phyloP scores from a whole-genome alignment of 2,329 filamentous ascomycete genomes.

The Rhinocladiella mackenziei region DNA sequence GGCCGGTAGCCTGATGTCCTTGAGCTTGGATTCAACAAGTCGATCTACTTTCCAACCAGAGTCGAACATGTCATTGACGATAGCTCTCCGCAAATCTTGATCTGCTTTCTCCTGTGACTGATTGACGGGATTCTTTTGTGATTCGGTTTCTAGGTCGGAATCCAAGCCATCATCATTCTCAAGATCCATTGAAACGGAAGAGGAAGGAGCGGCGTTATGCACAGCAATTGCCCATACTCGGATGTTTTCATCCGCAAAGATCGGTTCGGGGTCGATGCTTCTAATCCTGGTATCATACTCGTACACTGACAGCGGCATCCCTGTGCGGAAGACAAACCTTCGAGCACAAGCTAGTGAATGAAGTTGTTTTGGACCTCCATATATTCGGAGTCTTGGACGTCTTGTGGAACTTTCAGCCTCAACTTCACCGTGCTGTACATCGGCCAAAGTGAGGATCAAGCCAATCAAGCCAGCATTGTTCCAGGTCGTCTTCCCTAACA shows the following conservation, averaged over 20 bases:
- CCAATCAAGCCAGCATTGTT: slow-evolving; percentile 79
- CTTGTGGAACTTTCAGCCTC: slow-evolving; percentile 23
- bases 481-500: slow-evolving; percentile 77
- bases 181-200: slow-evolving; percentile 8
- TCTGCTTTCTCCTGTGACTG: slow-evolving; percentile 36
- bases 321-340: slow-evolving; percentile 79
- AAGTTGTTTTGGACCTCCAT: slow-evolving; percentile 75
- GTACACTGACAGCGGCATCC: slow-evolving; percentile 65
- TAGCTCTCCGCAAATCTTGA: slow-evolving; percentile 53
- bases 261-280: slow-evolving; percentile 48
- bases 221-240: slow-evolving; percentile 80
- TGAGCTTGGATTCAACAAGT: slow-evolving; percentile 62
- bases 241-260: slow-evolving; percentile 72
- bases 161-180: slow-evolving; percentile 45
- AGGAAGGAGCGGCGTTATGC: slow-evolving; percentile 20
- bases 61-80: slow-evolving; percentile 75
- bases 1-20: slow-evolving; percentile 63
- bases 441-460: slow-evolving; percentile 77
- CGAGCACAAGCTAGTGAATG: slow-evolving; percentile 79
- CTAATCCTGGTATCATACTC: slow-evolving; percentile 50
- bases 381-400: slow-evolving; percentile 35
- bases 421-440: slow-evolving; percentile 48
- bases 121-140: slow-evolving; percentile 33
- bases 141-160: slow-evolving; percentile 44
- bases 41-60: slow-evolving; percentile 70